phyloP scores from a whole-genome alignment of 768 basidiomycete species.

The Calocera viscosa region DNA sequence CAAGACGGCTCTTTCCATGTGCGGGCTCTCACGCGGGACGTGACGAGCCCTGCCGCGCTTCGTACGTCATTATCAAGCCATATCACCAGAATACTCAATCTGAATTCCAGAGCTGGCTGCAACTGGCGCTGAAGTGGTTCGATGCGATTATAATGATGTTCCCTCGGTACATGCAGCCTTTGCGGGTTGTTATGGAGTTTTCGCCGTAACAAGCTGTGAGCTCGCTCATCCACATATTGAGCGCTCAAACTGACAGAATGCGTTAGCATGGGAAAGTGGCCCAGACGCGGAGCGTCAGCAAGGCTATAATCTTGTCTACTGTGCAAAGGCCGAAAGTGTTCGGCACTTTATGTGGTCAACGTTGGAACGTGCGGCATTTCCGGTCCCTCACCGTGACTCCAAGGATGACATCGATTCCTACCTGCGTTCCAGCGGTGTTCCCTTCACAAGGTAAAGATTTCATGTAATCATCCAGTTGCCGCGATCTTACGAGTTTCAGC shows the following conservation, averaged over 20 bases:
- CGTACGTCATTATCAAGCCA: not conserved
- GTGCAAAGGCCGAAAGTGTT: not conserved
- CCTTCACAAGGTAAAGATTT: not conserved
- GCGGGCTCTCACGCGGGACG: slow-evolving; percentile 28
- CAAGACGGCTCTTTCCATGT: slow-evolving; percentile 29
- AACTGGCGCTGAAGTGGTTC: slow-evolving; percentile 15
- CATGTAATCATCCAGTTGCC: too few relatives aligned
- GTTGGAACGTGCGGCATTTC: slow-evolving; percentile 1
- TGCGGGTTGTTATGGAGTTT: slow-evolving; percentile 16
- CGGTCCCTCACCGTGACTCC: slow-evolving; percentile 3
- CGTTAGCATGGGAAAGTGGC: not conserved
- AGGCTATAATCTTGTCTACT: slow-evolving; percentile 4
- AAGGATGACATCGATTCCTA: slow-evolving; percentile 4
- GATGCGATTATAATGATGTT: slow-evolving; percentile 12
- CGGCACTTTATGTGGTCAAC: slow-evolving; percentile 4
- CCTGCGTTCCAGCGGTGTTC: not conserved
- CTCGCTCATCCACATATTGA: not conserved
- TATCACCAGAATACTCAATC: not conserved
- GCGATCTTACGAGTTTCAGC: not conserved
- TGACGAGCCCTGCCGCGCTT: slow-evolving; percentile 22
- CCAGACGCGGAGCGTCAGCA: not conserved
- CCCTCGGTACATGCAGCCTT: slow-evolving; percentile 11
- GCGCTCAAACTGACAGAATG: not conserved
- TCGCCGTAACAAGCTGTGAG: slow-evolving; percentile 12
- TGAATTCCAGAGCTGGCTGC: slow-evolving; percentile 9